These are phyloP conservation scores for Echria macrotheca DNA, from an alignment of 495 filamentous ascomycete species.

Conservation along the genomic window DNA sequence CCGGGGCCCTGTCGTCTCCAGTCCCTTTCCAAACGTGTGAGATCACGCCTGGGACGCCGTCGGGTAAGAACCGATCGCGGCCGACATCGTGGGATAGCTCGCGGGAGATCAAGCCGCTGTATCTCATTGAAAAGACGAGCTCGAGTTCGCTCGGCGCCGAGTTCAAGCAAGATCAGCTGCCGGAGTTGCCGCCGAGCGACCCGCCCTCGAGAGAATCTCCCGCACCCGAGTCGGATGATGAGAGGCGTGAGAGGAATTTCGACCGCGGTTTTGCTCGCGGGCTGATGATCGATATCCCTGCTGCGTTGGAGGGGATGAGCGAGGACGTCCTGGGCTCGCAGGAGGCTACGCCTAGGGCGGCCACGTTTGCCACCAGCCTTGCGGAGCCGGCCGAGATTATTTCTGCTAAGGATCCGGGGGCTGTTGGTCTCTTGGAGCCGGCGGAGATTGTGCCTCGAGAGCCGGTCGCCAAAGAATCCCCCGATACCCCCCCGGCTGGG, in stretches of 20 bases:
- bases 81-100: slow-evolving; percentile 48
- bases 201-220: slow-evolving; percentile 28
- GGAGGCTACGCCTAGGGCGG: slow-evolving; percentile 33
- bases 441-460: no score
- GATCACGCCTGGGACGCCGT: slow-evolving; percentile 17
- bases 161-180: neutral
- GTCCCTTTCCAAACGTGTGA: slow-evolving; percentile 27
- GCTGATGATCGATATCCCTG: slow-evolving; percentile 25
- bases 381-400: neutral
- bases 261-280: slow-evolving; percentile 5
- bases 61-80: slow-evolving; percentile 29
- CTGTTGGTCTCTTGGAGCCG: no score
- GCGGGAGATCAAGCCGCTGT: slow-evolving; percentile 45
- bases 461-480: no score
- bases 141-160: slow-evolving; percentile 11
- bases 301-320: slow-evolving; percentile 1
- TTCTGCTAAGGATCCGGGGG: neutral
- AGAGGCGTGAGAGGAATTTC: no score
- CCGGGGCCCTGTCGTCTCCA: slow-evolving; percentile 24
- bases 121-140: slow-evolving; percentile 40
- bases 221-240: slow-evolving; percentile 7
- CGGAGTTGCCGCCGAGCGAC: slow-evolving; percentile 32
- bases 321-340: slow-evolving; percentile 25
- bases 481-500: no score
- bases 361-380: neutral